Conservation (phyloP, 78 protist species). For the Chrysochromulina parva region DNA sequence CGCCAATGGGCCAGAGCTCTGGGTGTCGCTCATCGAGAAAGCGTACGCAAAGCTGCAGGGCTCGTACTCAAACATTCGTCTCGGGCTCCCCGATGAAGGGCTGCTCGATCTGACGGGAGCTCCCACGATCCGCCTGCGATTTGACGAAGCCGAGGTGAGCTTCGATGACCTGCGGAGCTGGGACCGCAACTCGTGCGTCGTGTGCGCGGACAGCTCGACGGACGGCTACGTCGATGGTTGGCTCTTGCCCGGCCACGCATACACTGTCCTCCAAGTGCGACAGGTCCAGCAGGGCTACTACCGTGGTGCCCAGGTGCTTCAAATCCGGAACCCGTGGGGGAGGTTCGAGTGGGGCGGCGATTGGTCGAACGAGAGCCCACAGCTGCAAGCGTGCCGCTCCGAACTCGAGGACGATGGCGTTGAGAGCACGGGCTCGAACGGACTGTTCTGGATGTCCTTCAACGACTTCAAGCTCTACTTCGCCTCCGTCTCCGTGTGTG, state of each 20-base stretch:
- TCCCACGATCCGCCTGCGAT: neutral
- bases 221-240: neutral
- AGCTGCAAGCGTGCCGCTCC: neutral
- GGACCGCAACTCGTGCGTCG: neutral
- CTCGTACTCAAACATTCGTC: no score
- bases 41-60: no score
- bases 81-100: no score
- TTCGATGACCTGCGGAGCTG: neutral
- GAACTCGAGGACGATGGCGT: neutral
- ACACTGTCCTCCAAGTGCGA: no score
- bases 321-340: constrained; percentile 32
- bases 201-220: neutral
- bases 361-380: neutral
- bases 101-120: neutral
- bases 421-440: neutral
- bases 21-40: no score
- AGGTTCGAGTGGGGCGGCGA: neutral
- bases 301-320: neutral
- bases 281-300: neutral
- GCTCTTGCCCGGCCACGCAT: no score
- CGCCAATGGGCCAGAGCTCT: no score
- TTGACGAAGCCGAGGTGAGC: neutral
- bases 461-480: neutral
- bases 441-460: constrained; percentile 25
- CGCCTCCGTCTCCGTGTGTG: neutral